Base-by-base conservation (phyloP, 108 stramenopile genomes). In the Seminavis robusta region DNA sequence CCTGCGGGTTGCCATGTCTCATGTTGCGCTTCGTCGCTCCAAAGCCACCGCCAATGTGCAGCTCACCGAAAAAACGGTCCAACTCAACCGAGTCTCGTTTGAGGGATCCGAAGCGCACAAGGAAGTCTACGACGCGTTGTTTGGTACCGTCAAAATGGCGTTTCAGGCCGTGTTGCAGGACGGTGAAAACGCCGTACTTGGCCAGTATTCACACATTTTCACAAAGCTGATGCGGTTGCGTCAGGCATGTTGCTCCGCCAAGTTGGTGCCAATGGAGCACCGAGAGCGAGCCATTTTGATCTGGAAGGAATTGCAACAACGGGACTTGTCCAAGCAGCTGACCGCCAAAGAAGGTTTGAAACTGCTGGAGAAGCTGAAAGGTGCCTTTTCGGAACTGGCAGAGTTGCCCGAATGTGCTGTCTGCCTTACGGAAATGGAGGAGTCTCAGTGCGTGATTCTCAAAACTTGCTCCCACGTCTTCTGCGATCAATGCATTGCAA, bases 221-320 rank as follows among this genome's bases (percentile, higher is more conserved):
- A 80, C 79, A 52, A 73, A 71, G 36, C 34, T 83, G 2, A 56
- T 82, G 1, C 79, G 84, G 3, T 40, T 86, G 6, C 76, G 84
- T 9, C 84, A 86, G 44, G 72, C 79, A 0, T 83, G 84, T 45
- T 82, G 81, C 48, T 46, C 55, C 31, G 64, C 38, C 6, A 29
- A 33, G 15, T 52, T 86, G 4, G 40, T 86, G 10, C 41, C 76
- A 0, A 5, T 57, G 26, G 82, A 79, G 13, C 37, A 76, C 13
- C 59, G 72, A 11, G 73, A 79, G 16, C 30, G 47, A 33, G 79
- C 80, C 4, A 26, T 55, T 13, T 53, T 63, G 8, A 50, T 81
- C 1, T 72, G 73, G 59, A 50, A 80, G 21, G 57, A 76, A 26
- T 50, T 61, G 56, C 43, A 76, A 29, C 39, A 53, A 0, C 47